These are phyloP conservation scores for Neurospora sp. DNA, from an alignment of 495 filamentous ascomycete genomes.

Conservation along the genomic window DNA sequence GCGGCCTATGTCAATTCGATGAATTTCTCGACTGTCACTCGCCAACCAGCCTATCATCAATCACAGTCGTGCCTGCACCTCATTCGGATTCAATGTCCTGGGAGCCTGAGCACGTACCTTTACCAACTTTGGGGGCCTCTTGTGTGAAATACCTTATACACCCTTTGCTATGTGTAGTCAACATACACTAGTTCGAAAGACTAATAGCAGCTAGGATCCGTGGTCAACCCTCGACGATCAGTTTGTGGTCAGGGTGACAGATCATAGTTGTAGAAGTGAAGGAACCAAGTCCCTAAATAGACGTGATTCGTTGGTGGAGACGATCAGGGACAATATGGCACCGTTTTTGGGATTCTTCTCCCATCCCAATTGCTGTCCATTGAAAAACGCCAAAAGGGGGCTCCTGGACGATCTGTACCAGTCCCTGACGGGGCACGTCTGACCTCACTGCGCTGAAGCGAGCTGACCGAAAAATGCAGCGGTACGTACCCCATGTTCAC, in stretches of 20 bases:
- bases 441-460: slow-evolving; percentile 20
- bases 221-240: not conserved
- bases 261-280: not conserved
- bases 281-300: not conserved
- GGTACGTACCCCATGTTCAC: slow-evolving; percentile 1
- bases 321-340: not conserved
- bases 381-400: not conserved
- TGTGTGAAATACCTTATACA: not conserved
- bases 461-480: slow-evolving; percentile 2
- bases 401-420: not conserved
- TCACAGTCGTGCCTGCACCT: not conserved
- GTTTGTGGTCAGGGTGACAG: not conserved
- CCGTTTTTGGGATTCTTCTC: not conserved
- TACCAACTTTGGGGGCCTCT: not conserved
- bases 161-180: not conserved
- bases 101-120: not conserved
- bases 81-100: not conserved
- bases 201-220: not conserved
- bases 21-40: not conserved
- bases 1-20: not conserved
- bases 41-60: not conserved
- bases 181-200: not conserved
- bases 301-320: not conserved
- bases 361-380: not conserved
- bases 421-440: slow-evolving; percentile 8